Evolutionary conservation across 2,329 filamentous ascomycete genomes (phyloP).

Genomic region (Botrytis cinerea): DNA sequence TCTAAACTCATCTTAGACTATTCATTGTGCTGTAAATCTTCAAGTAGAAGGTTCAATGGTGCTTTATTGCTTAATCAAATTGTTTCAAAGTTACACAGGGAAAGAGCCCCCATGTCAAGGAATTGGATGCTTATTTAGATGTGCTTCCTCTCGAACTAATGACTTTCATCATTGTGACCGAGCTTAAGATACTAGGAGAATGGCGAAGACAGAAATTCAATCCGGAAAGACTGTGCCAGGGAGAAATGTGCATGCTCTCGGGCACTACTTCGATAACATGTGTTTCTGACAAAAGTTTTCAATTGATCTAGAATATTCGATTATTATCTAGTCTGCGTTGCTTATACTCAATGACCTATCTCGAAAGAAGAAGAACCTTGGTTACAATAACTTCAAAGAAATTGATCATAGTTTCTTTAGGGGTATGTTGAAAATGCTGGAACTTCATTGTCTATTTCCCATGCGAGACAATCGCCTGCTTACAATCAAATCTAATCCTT

Average conservation of each 20-base stretch:
- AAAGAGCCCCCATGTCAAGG: neutral
- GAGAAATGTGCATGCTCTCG: neutral
- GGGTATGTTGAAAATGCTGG: too few species aligned
- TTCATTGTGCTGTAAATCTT: neutral
- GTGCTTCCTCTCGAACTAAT: neutral
- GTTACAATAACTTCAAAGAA: neutral
- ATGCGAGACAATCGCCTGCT: neutral
- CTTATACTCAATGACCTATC: neutral
- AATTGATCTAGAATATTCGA: neutral
- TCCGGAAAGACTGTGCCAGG: fast-evolving
- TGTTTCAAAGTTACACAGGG: fast-evolving
- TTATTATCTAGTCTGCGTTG: neutral
- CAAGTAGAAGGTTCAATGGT: neutral
- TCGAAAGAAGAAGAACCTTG: neutral
- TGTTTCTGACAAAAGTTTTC: neutral
- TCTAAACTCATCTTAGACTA: neutral
- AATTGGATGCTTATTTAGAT: neutral
- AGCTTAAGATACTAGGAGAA: neutral
- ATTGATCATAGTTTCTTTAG: too few species aligned
- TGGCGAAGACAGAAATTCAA: neutral
- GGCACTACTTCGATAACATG: neutral
- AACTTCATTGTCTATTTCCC: neutral
- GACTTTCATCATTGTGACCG: neutral
- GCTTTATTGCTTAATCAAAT: neutral
- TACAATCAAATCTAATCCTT: neutral